Evolutionary conservation across 495 filamentous ascomycete species (phyloP).

Genomic region (Chlorociboria aeruginascens): DNA sequence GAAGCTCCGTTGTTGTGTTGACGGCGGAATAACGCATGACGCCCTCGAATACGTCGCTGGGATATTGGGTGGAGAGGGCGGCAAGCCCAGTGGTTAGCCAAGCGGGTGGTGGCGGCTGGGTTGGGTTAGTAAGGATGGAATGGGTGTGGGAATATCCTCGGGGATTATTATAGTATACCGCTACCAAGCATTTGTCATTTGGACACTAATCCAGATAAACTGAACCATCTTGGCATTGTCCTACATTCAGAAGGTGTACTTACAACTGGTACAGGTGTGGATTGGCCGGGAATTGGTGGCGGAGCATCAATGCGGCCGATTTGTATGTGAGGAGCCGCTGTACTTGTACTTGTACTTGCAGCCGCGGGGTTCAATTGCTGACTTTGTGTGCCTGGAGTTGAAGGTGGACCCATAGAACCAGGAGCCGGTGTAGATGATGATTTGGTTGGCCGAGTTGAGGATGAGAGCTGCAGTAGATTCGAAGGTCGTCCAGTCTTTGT

Average conservation of each 20-base stretch:
- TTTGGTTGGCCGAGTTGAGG: slow-evolving; percentile 38
- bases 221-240: background rate
- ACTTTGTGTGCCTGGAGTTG: slow-evolving; percentile 29
- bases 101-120: slow-evolving; percentile 60
- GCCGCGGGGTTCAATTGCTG: slow-evolving; percentile 20
- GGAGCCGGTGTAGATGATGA: slow-evolving; percentile 38
- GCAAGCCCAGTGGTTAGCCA: slow-evolving; percentile 65
- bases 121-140: slow-evolving; percentile 10
- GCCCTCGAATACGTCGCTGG: slow-evolving; percentile 70
- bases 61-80: slow-evolving; percentile 49
- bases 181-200: background rate
- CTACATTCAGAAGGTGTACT: slow-evolving; percentile 21
- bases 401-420: slow-evolving; percentile 49
- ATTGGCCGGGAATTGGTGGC: slow-evolving; percentile 35
- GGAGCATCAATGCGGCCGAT: slow-evolving; percentile 54
- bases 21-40: slow-evolving; percentile 78
- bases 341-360: slow-evolving; percentile 16
- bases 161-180: slow-evolving; percentile 2
- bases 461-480: slow-evolving; percentile 23
- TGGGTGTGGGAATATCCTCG: slow-evolving; percentile 7
- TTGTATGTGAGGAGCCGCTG: slow-evolving; percentile 31
- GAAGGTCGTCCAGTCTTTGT: slow-evolving; percentile 23
- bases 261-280: slow-evolving; percentile 39
- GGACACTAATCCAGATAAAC: background rate
- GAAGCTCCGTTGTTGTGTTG: slow-evolving; percentile 48